Conservation (phyloP, 805 yeast species). For the Cyberlindnera misumaiensis region DNA sequence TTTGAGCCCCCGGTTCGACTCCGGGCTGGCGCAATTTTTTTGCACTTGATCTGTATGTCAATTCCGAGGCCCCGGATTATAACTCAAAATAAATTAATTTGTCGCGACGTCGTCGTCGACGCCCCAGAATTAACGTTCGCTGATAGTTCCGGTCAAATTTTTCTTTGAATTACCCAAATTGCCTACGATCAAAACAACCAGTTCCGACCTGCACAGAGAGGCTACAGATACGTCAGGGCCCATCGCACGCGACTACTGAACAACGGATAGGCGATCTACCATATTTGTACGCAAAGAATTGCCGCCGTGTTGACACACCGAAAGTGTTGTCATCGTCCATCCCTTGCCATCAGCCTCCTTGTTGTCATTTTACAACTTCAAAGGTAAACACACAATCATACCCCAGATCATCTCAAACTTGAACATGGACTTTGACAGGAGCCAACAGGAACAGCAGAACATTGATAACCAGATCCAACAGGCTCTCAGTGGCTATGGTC, state of each 20-base stretch:
- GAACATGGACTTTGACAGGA: constrained; percentile 9
- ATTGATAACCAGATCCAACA: constrained; percentile 12
- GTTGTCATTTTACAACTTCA: neutral
- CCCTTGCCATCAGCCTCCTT: too few species aligned
- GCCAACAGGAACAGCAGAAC: constrained; percentile 6
- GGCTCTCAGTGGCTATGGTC: constrained; percentile 6
- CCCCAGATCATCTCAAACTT: constrained; percentile 6
- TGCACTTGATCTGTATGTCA: too few species aligned
- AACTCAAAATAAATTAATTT: too few species aligned
- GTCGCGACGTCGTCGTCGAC: too few species aligned
- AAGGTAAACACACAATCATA: neutral
- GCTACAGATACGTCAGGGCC: too few species aligned
- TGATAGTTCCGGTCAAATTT: too few species aligned
- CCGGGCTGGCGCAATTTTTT: constrained; percentile 47
- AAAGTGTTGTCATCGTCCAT: too few species aligned
- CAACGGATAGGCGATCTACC: too few species aligned
- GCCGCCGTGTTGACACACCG: too few species aligned
- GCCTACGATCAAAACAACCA: neutral
- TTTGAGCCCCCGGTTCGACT: constrained; percentile 55
- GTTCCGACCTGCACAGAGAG: constrained; percentile 1
- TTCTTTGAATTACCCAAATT: neutral
- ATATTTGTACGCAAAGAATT: neutral
- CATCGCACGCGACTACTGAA: too few species aligned
- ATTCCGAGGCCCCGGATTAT: neutral
- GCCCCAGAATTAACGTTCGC: too few species aligned